Percentiles rank a stretch among this genome's conserved stretches.
Conservation (phyloP, 2,329 filamentous ascomycete species). For the Botryotinia calthae region DNA sequence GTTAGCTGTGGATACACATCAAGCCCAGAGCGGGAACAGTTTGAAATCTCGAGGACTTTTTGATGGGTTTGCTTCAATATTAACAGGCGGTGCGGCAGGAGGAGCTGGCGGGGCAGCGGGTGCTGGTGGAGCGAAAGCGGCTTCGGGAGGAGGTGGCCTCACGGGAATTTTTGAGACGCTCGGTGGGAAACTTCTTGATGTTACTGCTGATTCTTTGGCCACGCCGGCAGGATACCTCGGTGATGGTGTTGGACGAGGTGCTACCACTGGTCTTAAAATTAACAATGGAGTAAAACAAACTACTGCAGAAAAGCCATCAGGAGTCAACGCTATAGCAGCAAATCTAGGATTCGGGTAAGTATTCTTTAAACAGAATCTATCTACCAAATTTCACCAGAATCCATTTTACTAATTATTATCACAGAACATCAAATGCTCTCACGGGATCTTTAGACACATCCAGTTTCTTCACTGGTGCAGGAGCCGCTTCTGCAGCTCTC, state of each 20-base stretch:
- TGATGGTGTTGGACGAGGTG: constrained; percentile 18
- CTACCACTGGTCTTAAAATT: constrained; percentile 16
- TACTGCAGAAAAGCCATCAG: constrained; percentile 8
- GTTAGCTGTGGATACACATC: not conserved
- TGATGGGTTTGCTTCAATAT: not conserved
- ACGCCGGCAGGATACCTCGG: constrained; percentile 6
- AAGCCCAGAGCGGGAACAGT: not conserved
- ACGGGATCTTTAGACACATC: constrained; percentile 16
- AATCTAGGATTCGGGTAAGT: constrained; percentile 20
- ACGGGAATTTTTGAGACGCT: not conserved
- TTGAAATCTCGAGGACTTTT: constrained; percentile 5
- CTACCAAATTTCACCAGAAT: too few relatives aligned
- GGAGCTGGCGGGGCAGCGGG: not conserved
- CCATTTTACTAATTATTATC: not conserved
- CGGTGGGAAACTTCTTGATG: not conserved
- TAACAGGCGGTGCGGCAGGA: not conserved
- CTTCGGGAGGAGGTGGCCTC: constrained; percentile 5
- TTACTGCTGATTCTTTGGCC: constrained; percentile 11
- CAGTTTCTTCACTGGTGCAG: not conserved
- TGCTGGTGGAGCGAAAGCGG: not conserved
- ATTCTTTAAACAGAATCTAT: not conserved
- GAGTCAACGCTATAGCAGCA: constrained; percentile 6
- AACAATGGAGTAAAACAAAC: constrained; percentile 16
- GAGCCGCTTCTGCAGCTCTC: not conserved
- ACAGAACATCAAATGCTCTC: constrained; percentile 12